These are phyloP conservation scores for Clitopilus passeckerianus DNA, from an alignment of 768 basidiomycete genomes.

Conservation along the genomic window DNA sequence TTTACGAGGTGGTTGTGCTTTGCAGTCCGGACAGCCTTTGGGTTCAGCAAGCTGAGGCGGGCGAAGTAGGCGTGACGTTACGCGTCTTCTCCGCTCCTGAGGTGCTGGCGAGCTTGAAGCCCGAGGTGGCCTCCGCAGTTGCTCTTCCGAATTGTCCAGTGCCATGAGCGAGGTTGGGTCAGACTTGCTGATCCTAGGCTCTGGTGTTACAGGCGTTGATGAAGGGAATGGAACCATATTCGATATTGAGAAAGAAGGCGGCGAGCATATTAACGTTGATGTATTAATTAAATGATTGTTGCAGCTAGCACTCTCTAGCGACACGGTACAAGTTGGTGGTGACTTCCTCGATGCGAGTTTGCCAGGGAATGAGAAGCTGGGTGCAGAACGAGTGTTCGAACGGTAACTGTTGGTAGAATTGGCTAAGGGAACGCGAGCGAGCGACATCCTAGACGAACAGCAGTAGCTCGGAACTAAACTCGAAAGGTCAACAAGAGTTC, in stretches of 20 bases:
- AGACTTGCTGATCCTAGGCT: constrained; percentile 13
- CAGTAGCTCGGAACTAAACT: constrained; percentile 10
- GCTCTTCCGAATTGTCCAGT: constrained; percentile 8
- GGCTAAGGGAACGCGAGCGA: constrained; percentile 14
- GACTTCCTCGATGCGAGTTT: constrained; percentile 16
- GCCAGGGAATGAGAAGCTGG: constrained; percentile 5
- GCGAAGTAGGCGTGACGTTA: constrained; percentile 5
- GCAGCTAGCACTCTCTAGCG: constrained; percentile 12
- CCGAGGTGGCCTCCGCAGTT: constrained; percentile 5
- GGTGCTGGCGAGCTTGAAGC: constrained; percentile 1
- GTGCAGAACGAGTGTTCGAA: constrained; percentile 9
- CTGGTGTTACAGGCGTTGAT: constrained; percentile 4
- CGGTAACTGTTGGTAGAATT: constrained; percentile 15
- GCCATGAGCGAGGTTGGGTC: constrained; percentile 12
- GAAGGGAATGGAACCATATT: constrained; percentile 16
- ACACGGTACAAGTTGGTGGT: constrained; percentile 15
- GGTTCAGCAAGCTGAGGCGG: neutral
- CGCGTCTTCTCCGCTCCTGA: constrained; percentile 11
- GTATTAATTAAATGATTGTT: constrained; percentile 7
- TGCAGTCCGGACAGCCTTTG: constrained; percentile 3
- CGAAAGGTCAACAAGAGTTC: constrained; percentile 5
- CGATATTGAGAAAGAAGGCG: constrained; percentile 1
- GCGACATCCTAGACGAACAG: constrained; percentile 13
- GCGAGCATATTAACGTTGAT: constrained; percentile 5
- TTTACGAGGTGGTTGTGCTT: constrained; percentile 15